Base-by-base conservation (phyloP, 2,329 filamentous ascomycete genomes). In the Botryotinia calthae region DNA sequence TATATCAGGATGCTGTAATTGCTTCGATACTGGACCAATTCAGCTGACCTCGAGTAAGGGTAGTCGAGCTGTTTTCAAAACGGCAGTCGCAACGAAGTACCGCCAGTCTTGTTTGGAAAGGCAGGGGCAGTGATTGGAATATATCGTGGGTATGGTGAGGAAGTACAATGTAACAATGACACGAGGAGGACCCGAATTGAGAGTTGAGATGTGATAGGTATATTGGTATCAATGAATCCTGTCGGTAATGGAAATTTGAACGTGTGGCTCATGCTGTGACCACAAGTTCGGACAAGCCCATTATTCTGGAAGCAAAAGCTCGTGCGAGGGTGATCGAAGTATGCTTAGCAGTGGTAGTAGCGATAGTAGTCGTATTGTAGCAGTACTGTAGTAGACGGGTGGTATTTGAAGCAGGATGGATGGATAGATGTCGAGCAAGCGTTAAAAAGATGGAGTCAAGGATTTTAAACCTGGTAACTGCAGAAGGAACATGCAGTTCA, bases 301-400 rank as follows among this genome's bases (percentile, higher is more conserved):
- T 78, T 76, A 76, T 78, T 78, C 78, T 80, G 77, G 78, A 78
- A 79, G 75, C 73, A 75, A 78, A 76, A 78, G 75, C 76, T 79
- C 74, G 75, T 77, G 75, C 75, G 75, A 76, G 70, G 74, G 65
- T 68, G 65, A 74, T 73, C 37, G 48, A 58, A 40, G 59, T 67
- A 56, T 73, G 72, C 74, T 76, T 72, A 70, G 73, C n/a, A n/a
- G 48, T 51, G 1, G 25, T n/a, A 2, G 25, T n/a, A n/a, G 25
- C n/a, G n/a, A 34, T 1, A 34, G 34, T 6, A 34, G 34, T 4
- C 7, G 34, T 34, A 1, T 34, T 34, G 34, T 6, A 5, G 34
- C 34, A 34, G 25, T 51, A 10, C 25, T n/a, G 48, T 51, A n/a
- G 48, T 70, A 72, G 71, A 73, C 75, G 72, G 77, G 74, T 76